A percentile compares a stretch with the other conserved stretches of the same genome.
Evolutionary conservation across 2,329 filamentous ascomycete genomes (phyloP).

Genomic region (Colletotrichum siamense): DNA sequence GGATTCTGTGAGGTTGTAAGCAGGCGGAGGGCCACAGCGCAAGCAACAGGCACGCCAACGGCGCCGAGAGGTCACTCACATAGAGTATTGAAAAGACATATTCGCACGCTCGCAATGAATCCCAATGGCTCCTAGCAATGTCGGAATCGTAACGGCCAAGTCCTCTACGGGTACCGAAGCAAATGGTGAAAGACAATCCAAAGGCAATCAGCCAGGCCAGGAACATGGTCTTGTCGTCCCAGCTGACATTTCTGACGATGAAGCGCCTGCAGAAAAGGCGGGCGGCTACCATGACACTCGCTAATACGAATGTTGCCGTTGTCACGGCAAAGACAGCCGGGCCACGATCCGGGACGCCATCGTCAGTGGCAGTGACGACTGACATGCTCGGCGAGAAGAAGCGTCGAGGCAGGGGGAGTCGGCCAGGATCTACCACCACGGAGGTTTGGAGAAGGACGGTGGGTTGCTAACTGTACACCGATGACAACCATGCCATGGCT

Average conservation of each 20-base stretch:
- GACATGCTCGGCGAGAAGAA: constrained; percentile 19
- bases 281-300: constrained; percentile 76
- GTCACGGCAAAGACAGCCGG: constrained; percentile 73
- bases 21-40: background rate
- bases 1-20: constrained; percentile 68
- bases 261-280: constrained; percentile 75
- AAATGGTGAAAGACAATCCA: constrained; percentile 71
- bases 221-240: constrained; percentile 84
- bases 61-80: constrained; percentile 41
- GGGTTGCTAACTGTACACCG: constrained; percentile 16
- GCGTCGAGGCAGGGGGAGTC: background rate
- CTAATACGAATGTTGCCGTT: constrained; percentile 70
- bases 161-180: constrained; percentile 66
- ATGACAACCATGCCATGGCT: constrained; percentile 21
- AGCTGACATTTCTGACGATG: constrained; percentile 73
- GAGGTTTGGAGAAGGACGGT: constrained; percentile 14
- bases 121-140: constrained; percentile 55
- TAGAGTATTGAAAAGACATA: constrained; percentile 71
- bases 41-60: background rate
- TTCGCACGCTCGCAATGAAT: constrained; percentile 62
- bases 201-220: constrained; percentile 78
- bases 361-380: constrained; percentile 8
- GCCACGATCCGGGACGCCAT: constrained; percentile 53
- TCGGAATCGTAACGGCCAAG: constrained; percentile 71
- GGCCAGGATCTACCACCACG: constrained; percentile 14